phyloP scores from a whole-genome alignment of 179 eudicot genomes.

The Spinacia oleracea region DNA sequence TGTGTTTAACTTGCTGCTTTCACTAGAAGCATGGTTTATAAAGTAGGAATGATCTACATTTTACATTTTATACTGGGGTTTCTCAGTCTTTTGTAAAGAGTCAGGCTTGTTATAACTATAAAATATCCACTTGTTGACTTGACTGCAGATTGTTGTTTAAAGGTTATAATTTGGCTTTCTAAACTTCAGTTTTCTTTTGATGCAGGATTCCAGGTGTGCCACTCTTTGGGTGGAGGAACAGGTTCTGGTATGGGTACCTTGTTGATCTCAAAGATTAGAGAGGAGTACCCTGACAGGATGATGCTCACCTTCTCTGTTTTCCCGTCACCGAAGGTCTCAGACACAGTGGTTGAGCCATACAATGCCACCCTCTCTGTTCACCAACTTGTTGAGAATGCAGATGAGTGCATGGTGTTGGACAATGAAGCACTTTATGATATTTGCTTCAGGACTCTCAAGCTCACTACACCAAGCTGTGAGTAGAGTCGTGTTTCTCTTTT shows the following conservation, averaged over 20 bases:
- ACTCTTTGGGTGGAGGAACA: slow-evolving; percentile 82
- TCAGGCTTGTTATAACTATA: not conserved
- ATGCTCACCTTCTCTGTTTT: slow-evolving; percentile 81
- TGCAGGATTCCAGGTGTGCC: slow-evolving; percentile 81
- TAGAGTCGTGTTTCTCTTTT: slow-evolving; percentile 2
- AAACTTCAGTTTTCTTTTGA: not conserved
- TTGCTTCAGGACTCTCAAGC: slow-evolving; percentile 70
- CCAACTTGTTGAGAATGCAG: slow-evolving; percentile 89
- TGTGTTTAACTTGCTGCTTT: no score
- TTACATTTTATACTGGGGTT: not conserved
- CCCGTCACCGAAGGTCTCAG: slow-evolving; percentile 80
- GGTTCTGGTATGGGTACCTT: slow-evolving; percentile 87
- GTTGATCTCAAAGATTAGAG: slow-evolving; percentile 74
- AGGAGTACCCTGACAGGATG: slow-evolving; percentile 86
- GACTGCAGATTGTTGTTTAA: not conserved
- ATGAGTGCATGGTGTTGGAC: slow-evolving; percentile 76
- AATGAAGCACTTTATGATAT: slow-evolving; percentile 72
- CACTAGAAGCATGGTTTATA: no score
- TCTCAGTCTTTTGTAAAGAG: not conserved
- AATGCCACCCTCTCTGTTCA: slow-evolving; percentile 85
- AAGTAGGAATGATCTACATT: no score
- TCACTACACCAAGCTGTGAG: slow-evolving; percentile 84
- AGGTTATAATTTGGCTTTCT: not conserved
- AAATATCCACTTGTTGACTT: not conserved
- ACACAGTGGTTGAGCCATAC: slow-evolving; percentile 85